A percentile compares a stretch with the other conserved stretches of the same genome.
These are phyloP conservation scores for Penicillium hordei DNA, from an alignment of 2,329 filamentous ascomycete species.

Conservation along the genomic window DNA sequence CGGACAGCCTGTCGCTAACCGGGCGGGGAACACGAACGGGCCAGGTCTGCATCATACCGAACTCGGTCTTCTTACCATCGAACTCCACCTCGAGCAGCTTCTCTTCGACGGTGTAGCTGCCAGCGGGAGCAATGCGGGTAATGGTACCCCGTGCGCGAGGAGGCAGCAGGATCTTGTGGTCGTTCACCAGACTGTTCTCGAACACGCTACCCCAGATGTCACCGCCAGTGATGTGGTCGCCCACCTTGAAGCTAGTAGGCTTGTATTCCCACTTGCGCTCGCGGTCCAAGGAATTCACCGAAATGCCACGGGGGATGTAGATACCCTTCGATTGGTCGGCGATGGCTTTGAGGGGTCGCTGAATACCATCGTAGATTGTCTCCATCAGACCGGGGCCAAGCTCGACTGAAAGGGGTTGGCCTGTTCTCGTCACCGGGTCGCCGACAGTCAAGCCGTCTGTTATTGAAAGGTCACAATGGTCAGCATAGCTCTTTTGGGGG, in stretches of 20 bases:
- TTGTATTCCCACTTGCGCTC: conserved; percentile 96
- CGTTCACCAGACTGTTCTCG: conserved; percentile 91
- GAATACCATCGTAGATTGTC: conserved; percentile 99
- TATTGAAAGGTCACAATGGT: conserved; percentile 10
- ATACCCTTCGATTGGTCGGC: conserved; percentile 76
- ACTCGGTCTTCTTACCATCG: conserved; percentile 90
- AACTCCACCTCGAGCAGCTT: conserved; percentile 97
- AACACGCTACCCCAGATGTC: conserved; percentile 94
- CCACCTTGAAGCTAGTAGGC: conserved; percentile 79
- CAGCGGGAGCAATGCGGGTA: conserved; percentile 83
- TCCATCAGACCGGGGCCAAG: conserved; percentile 96
- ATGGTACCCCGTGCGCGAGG: conserved; percentile 89
- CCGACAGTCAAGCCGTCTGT: conserved; percentile 87
- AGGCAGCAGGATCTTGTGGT: conserved; percentile 90
- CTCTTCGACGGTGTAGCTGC: conserved; percentile 89
- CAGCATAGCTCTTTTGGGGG: conserved; percentile 1
- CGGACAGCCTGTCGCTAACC: conserved; percentile 85
- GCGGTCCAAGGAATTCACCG: conserved; percentile 82
- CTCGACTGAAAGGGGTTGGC: conserved; percentile 96
- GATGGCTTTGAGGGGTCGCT: conserved; percentile 87
- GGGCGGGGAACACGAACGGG: conserved; percentile 94
- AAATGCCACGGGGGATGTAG: conserved; percentile 94
- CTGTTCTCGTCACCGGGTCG: conserved; percentile 85
- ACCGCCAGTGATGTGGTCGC: conserved; percentile 94
- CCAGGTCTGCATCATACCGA: conserved; percentile 99